Evolutionary conservation across 306 rosid species (phyloP), one percentile per base, ranked within the genome.

Genomic region (Macrotyloma uniflorum): DNA sequence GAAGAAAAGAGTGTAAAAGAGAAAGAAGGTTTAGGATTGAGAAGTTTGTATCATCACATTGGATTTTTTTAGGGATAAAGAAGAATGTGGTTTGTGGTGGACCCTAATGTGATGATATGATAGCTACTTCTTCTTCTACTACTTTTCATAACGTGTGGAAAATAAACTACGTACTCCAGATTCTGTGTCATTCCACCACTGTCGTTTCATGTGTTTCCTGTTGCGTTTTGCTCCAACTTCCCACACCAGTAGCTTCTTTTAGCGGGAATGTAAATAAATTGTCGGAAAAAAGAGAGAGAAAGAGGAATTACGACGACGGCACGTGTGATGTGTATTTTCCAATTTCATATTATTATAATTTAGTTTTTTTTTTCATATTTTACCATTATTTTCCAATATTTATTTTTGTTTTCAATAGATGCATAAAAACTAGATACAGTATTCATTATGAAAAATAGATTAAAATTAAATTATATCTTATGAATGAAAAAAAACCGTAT

Each of bases 161-260:
- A 42, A 11, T 12, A 42, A 42, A 42, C 47, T 2, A 42, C 16
- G 14, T 9, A 40, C 24, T 2, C 57, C 12, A 22, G 6, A 55
- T 1, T 28, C 10, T 59, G 22, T 32, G 38, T 4, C n/a, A 16
- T 24, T 58, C 36, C n/a, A 12, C 36, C 10, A n/a, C 35, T 7
- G 67, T 62, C 67, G 67, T 62, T 62, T 62, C 43, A 62, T 20
- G 32, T 3, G 22, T 24, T 32, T 32, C 23, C 45, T 62, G 0
- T 32, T 62, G 67, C 67, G 67, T 62, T 62, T 62, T 62, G 66
- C 66, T 28, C 22, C 66, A 6, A n/a, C 43, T 32, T 32, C 43
- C 45, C 19, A 8, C 20, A 32, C 67, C 67, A 2, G 6, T 6
- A 5, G 4, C 43, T 61, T 16, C 3, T 3, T 61, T 28, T 2